These are phyloP conservation scores for Conringia planisiliqua DNA, from an alignment of 345 rosid species.

Conservation along the genomic window DNA sequence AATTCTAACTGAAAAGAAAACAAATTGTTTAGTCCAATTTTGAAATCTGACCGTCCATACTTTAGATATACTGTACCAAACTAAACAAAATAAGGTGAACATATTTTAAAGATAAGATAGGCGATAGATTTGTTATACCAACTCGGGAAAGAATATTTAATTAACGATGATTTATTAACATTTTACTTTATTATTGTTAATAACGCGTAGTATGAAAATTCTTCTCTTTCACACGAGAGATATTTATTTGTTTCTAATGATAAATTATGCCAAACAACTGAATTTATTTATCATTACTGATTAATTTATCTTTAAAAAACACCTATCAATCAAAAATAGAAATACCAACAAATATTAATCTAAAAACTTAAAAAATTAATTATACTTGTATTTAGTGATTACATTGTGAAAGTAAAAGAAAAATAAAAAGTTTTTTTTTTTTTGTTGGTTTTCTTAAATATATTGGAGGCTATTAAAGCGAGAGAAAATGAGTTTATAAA, in stretches of 20 bases:
- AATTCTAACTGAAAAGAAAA: not conserved
- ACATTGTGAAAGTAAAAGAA: not conserved
- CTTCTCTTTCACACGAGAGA: not conserved
- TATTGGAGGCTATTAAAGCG: constrained; percentile 20
- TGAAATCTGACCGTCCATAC: constrained; percentile 17
- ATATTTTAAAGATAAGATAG: constrained; percentile 7
- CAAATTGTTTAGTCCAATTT: not conserved
- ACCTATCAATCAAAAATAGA: not conserved
- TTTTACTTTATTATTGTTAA: not conserved
- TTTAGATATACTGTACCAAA: not conserved
- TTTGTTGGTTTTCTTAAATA: not conserved
- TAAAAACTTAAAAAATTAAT: too few relatives aligned
- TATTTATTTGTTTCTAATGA: not conserved
- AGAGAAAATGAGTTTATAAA: constrained; percentile 16
- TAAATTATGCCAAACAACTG: not conserved
- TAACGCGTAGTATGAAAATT: not conserved
- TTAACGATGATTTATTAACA: not conserved
- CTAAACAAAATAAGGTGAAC: not conserved
- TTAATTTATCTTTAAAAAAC: too few relatives aligned
- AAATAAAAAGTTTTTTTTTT: not conserved
- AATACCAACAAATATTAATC: not conserved
- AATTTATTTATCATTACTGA: too few relatives aligned
- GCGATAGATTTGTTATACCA: constrained; percentile 8
- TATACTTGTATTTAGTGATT: not conserved
- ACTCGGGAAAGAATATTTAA: not conserved